Evolutionary conservation across 768 basidiomycete genomes (phyloP), one percentile per base, ranked within the genome.

Genomic region (Amanita rubescens): DNA sequence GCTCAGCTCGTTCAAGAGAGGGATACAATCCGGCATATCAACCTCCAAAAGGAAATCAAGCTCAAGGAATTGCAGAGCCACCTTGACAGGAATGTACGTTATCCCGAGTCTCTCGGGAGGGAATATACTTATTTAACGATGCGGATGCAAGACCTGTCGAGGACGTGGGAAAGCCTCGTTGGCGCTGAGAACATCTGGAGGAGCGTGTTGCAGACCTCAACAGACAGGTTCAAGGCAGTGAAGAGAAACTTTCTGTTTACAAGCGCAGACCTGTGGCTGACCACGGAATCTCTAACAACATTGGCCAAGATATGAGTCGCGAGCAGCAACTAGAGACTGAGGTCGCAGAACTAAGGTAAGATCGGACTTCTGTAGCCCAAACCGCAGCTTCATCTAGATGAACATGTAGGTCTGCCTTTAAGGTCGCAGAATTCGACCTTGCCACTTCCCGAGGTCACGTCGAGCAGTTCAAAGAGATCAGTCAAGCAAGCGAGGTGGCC

Each of bases 171-270:
- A 64, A 68, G 76, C 5, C 77, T 92, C 9, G 72, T 85, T 27
- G 77, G 77, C 14, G 86, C 87, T 2, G 84, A 91, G 63, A 76
- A 37, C 86, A 91, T 62, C 75, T 91, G 6, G 84, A 90, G 64
- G 81, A 87, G 57, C 82, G 85, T 24, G 75, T 84, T 5, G 78
- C 79, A 17, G 81, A 84, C 37, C 68, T 90, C 30, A 68, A 67
- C 19, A 75, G 71, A 32, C 84, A 87, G 57, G 65, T 90, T 5
- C 82, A 87, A 57, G 87, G 87, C 27, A 84, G 83, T 53, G 80
- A 84, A 43, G 91, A 93, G 73, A 94, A 93, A 67, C 77, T 94
- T 25, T 75, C 90, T 1, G 88, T 94, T 2, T 94, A 91, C 60
- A 90, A 94, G 62, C 81, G 89, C 34, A 75, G 87, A 47, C 62